Evolutionary conservation across 139 green algal genomes (phyloP).

Genomic region (Coccomyxa sp.): DNA sequence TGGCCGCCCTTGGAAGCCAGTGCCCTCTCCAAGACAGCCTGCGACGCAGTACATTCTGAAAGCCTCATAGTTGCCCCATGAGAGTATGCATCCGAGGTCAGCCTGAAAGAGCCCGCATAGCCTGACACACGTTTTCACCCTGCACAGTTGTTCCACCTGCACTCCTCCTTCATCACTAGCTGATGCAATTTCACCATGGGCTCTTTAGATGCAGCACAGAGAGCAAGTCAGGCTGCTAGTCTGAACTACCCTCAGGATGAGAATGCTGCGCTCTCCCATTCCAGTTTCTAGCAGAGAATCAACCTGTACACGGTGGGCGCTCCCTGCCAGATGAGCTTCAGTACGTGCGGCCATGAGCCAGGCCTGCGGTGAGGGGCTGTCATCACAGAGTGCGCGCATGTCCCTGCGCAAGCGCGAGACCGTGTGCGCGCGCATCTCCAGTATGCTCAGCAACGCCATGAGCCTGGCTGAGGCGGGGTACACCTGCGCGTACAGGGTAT

Average conservation of each 20-base stretch:
- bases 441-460: constrained; percentile 25
- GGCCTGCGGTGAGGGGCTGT: not conserved
- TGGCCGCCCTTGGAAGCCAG: constrained; percentile 15
- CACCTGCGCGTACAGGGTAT: constrained; percentile 11
- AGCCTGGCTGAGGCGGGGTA: constrained; percentile 41
- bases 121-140: no score
- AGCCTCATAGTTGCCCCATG: not conserved
- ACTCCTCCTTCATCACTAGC: no score
- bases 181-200: no score
- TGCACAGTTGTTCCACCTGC: no score
- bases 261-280: no score
- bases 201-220: no score
- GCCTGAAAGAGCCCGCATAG: no score
- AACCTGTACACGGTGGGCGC: constrained; percentile 13
- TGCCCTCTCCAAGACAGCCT: constrained; percentile 26
- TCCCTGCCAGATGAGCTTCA: constrained; percentile 10
- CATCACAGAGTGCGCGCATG: constrained; percentile 16
- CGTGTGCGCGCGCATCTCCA: constrained; percentile 27
- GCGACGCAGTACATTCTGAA: constrained; percentile 10
- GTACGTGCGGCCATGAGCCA: constrained; percentile 14
- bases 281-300: not conserved
- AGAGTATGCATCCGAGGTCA: no score
- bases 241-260: no score
- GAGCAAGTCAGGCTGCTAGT: no score
- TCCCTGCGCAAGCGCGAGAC: constrained; percentile 35